Evolutionary conservation across 2,329 filamentous ascomycete genomes (phyloP).

Genomic region (Aspergillus sp.): DNA sequence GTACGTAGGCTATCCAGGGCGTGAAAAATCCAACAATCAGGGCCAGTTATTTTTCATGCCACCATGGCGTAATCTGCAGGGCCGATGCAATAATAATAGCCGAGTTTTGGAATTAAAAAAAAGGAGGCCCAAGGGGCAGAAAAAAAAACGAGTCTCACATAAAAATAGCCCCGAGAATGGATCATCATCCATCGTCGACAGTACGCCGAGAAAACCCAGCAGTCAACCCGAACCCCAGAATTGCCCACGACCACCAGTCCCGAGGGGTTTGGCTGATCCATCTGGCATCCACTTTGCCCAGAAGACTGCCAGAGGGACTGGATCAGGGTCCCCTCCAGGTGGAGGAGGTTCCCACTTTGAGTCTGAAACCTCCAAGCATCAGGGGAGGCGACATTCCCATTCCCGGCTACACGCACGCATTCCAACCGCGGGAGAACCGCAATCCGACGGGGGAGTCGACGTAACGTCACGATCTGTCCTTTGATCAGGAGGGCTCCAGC

Average conservation of each 20-base stretch:
- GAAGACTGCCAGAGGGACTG: not conserved
- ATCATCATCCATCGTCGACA: not conserved
- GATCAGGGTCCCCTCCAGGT: not conserved
- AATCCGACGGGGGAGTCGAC: too few relatives aligned
- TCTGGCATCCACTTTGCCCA: not conserved
- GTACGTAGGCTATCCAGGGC: too few relatives aligned
- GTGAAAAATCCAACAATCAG: too few relatives aligned
- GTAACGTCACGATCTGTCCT: slow-evolving; percentile 2
- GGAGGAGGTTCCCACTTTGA: not conserved
- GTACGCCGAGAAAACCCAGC: not conserved
- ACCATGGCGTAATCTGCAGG: too few relatives aligned
- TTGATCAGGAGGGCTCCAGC: not conserved
- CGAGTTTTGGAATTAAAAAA: too few relatives aligned
- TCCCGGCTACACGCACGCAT: not conserved
- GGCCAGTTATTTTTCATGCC: too few relatives aligned
- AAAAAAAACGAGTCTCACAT: not conserved
- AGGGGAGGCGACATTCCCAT: not conserved
- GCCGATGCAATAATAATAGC: too few relatives aligned
- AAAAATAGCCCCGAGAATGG: not conserved
- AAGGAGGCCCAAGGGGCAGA: too few relatives aligned
- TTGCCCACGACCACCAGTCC: not conserved
- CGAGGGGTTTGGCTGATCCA: not conserved
- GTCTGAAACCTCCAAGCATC: not conserved
- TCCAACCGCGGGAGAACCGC: not conserved
- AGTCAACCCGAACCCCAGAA: not conserved